Evolutionary conservation across 208 protist genomes (phyloP), one percentile per base, ranked within the genome.

Genomic region (Herpetomonas tarakana): DNA sequence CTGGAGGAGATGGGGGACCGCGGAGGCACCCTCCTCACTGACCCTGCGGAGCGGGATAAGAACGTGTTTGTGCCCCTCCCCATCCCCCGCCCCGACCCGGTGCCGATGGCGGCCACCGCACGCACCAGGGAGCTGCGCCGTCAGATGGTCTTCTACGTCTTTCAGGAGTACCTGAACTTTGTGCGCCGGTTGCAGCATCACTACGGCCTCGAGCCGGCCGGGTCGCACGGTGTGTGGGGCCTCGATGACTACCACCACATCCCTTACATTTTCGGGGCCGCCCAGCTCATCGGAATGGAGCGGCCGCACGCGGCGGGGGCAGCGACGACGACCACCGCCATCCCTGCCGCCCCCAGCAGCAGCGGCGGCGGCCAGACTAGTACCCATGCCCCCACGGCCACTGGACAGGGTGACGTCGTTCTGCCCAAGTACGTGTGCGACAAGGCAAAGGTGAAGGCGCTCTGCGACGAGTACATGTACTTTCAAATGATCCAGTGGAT

Each of bases 221-320:
- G 98, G 18, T 97, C 90, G 26, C 98, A 98, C 56, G 98, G 98
- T 21, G 98, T 99, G 24, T 99, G 98, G 98, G 96, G 97, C 12
- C 78, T 99, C 1, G 98, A 99, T 70, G 98, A 99, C 71, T 99
- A 98, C 64, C 97, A 99, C 57, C 98, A 99, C 74, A 65, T 99
- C n/a, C 93, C 96, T 2, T 99, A 98, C 70, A 66, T 99, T 1
- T 98, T 94, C 29, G 98, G 98, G 6, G 78, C 92, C 18, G 65
- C 97, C 14, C 98, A 99, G 88, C 83, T 99, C 0, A 83, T 94
- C 18, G 83, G 82, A 26, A 71, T 78, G 26, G 71, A 86, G 44
- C 45, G 28, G 14, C 35, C 65, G 38, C 60, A 90, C 24, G 41
- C 59, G 31, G 46, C 58, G 31, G 21, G 29, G n/a, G 41, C 28